Evolutionary conservation across 2,329 filamentous ascomycete species (phyloP), one percentile per base, ranked within the genome.

Genomic region (Colletotrichum sidae): DNA sequence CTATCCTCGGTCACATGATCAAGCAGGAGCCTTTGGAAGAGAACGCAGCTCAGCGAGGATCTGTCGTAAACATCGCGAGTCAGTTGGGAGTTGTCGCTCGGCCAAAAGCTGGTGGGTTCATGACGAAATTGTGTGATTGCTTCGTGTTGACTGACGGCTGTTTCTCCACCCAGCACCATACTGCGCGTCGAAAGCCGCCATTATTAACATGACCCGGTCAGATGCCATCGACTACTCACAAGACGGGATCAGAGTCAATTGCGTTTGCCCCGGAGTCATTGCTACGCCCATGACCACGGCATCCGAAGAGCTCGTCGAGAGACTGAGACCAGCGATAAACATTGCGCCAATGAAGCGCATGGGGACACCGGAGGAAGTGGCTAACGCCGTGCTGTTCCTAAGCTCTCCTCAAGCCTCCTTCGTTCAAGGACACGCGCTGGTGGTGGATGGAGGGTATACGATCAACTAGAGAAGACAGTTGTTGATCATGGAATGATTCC

Each of bases 211-310:
- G 81, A 88, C 86, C 0, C 77, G 81, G 6, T 78, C 83, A 0
- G 86, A 87, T 68, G 85, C 84, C 1, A 86, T 87, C 17, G 83
- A 88, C 68, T 87, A 88, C 69, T 83, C 85, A 0, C 67, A 68
- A 2, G 75, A 79, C 42, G 72, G 71, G 1, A 78, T 80, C 52
- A 70, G 78, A 12, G 70, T 80, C 33, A 80, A 92, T 75, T 90
- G 87, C 35, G 84, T 92, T 60, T 90, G 86, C 49, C 89, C 90
- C 0, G 90, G 90, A 0, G 89, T 91, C 69, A 90, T 84, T 46
- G 79, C 80, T 44, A 84, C 82, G 3, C 80, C 80, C 0, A 79
- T 84, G 76, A 81, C 80, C 4, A 81, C 76, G 10, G 72, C 75
- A 7, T 77, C 76, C 2, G 69, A 75, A 6, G 81, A 83, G 56